A percentile compares a stretch with the other conserved stretches of the same genome.
These are phyloP conservation scores for Diaporthe aspalathi DNA, from an alignment of 2,329 filamentous ascomycete species.

Conservation along the genomic window DNA sequence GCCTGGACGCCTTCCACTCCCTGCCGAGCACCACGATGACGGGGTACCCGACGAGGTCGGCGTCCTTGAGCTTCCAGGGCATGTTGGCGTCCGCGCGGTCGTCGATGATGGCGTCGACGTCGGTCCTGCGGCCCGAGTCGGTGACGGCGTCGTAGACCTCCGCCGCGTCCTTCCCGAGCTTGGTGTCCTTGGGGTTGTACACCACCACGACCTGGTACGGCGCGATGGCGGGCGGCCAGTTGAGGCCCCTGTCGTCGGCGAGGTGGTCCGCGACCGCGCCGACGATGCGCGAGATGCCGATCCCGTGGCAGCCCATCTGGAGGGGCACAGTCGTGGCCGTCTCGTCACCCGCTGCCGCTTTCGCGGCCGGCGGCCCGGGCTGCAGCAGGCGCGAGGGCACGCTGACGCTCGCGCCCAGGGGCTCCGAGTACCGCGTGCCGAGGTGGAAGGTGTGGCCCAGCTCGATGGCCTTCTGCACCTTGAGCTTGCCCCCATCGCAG, in stretches of 20 bases:
- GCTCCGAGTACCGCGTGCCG: constrained; percentile 85
- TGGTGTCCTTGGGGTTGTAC: constrained; percentile 52
- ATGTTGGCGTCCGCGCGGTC: constrained; percentile 73
- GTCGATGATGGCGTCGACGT: constrained; percentile 77
- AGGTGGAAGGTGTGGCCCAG: constrained; percentile 96
- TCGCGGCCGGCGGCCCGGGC: no score
- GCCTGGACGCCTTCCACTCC: constrained; percentile 67
- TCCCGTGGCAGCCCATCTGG: constrained; percentile 97
- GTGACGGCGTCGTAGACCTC: constrained; percentile 73
- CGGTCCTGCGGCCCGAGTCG: background rate
- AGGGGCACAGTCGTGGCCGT: constrained; percentile 62
- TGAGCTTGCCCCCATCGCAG: constrained; percentile 73
- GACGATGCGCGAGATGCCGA: constrained; percentile 91
- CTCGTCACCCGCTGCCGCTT: constrained; percentile 24
- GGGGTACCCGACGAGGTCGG: constrained; percentile 89
- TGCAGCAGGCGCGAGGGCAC: constrained; percentile 48
- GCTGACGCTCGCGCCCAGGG: constrained; percentile 74
- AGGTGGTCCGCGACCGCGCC: constrained; percentile 84
- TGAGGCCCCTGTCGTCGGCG: constrained; percentile 78
- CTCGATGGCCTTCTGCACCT: constrained; percentile 81
- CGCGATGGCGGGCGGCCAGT: constrained; percentile 89
- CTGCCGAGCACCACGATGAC: constrained; percentile 83
- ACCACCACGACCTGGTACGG: constrained; percentile 84
- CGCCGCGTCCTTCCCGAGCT: constrained; percentile 60
- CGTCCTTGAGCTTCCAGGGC: constrained; percentile 90